Base-by-base conservation (phyloP, 257 asterid genomes). In the Primulina tabacum region DNA sequence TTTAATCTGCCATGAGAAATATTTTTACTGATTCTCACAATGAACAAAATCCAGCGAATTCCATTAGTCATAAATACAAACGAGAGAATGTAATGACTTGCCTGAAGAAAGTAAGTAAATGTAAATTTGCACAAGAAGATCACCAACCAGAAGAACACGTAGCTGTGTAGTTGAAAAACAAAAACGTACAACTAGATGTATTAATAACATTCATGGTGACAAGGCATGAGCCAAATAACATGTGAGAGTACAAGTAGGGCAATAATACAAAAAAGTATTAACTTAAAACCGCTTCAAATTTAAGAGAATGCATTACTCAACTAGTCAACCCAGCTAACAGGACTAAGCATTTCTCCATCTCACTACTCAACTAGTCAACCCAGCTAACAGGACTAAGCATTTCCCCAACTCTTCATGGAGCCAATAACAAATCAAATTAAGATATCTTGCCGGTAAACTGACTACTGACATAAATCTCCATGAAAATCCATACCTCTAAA, bases 61-160 rank as follows among this genome's bases (percentile, higher is more conserved):
- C 65, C 18, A 62, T 35, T 38, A 72, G 8, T 53, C 68, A 68
- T 7, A 59, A 60, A 68, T 43, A 65, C 65, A 52, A 50, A 38
- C 66, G 63, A 75, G 76, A 60, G n/a, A 43, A 74, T 43, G 58
- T 33, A 5, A 67, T 21, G 61, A 76, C 97, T 81, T 87, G 81
- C 99, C 97, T 89, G 97, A 70, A 94, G 99, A 74, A 94, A 94
- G 90, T 90, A 94, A 35, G 99, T 87, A 72, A 94, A 94, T 1
- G 96, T 81, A 81, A 90, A 94, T 79, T 94, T 94, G 92, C 96
- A 87, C 60, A 83, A 79, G 71, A 94, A 89, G 76, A 94, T 92
- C 81, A 89, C 92, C 88, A 94, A 68, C 99, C 99, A 94, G 84
- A 78, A 94, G 71, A 85, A 79, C 81, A 89, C 93, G 65, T 94